These are phyloP conservation scores for Verticillium albo-atrum DNA, from an alignment of 2,329 filamentous ascomycete genomes.

Conservation along the genomic window DNA sequence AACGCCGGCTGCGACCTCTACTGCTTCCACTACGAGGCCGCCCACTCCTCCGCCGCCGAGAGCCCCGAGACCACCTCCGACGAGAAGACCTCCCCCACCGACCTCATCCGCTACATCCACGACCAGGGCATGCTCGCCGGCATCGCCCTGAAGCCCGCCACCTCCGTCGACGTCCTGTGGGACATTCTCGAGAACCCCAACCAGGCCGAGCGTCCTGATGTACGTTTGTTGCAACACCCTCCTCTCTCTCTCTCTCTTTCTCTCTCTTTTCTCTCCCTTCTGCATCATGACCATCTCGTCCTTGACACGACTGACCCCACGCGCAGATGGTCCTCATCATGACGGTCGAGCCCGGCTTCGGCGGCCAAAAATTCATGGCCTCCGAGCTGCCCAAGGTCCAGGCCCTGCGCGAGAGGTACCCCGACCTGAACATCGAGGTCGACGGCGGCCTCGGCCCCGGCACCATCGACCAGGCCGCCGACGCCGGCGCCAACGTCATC, in stretches of 20 bases:
- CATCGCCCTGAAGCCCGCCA: conserved; percentile 92
- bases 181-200: conserved; percentile 75
- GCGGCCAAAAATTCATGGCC: conserved; percentile 97
- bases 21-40: conserved; percentile 99
- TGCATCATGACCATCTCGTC: too few relatives aligned
- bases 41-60: conserved; percentile 81
- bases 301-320: not conserved
- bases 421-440: conserved; percentile 93
- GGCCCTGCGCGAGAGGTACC: conserved; percentile 77
- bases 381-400: conserved; percentile 91
- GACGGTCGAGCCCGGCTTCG: conserved; percentile 97
- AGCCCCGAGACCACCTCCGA: conserved; percentile 66
- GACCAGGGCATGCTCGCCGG: conserved; percentile 82
- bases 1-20: conserved; percentile 96
- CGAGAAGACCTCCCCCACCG: conserved; percentile 72
- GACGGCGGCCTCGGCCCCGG: conserved; percentile 85
- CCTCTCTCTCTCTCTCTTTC: too few relatives aligned
- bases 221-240: conserved; percentile 43
- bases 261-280: too few relatives aligned
- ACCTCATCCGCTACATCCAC: conserved; percentile 89
- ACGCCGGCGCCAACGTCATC: conserved; percentile 96
- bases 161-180: conserved; percentile 85
- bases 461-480: conserved; percentile 90
- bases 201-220: conserved; percentile 78
- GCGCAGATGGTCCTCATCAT: conserved; percentile 93